Evolutionary conservation across 495 filamentous ascomycete species (phyloP), one percentile per base, ranked within the genome.

Genomic region (Penicillium antarcticum): DNA sequence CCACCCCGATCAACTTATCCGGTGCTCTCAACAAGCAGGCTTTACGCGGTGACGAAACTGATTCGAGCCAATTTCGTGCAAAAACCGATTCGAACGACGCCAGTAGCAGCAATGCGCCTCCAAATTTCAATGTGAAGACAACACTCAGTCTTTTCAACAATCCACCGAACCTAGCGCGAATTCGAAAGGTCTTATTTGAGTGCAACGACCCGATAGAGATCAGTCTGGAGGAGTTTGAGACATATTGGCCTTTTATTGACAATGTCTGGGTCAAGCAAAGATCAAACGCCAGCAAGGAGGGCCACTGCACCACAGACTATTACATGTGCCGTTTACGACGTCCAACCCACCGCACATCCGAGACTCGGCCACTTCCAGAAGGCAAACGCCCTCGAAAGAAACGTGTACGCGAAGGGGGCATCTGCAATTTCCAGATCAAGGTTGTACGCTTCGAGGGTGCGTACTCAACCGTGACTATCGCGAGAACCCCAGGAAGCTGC

Each of bases 231-330:
- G 76, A 80, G 32, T 78, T 79, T 40, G 75, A 80, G 45, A 75
- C 69, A 12, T 79, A 80, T 53, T 80, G 76, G 76, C 77, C 76
- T 3, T 80, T 77, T 41, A 74, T 80, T 23, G 76, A 79, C 45
- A 80, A 80, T 57, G 74, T 79, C 13, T 80, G 75, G 76, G 73
- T 78, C 3, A 74, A 77, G 41, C 76, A 80, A 45, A 73, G 75
- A 48, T 73, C 74, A 12, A 74, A 76, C 43, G 68, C 75, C 5
- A 77, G 74, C 56, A 76, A 74, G 52, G 75, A 73, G 45, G 75
- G 75, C 11, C 71, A 72, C 44, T 74, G 69, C 46, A 75, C 69
- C 3, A 78, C 76, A 6, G 76, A 80, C 44, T 80, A 78, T 52
- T 80, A 78, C 33, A 75, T 75, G 67, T 80, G 76, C 53, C 73